A percentile compares a stretch with the other conserved stretches of the same genome.
Evolutionary conservation across 2,329 filamentous ascomycete species (phyloP).

Genomic region (Bipolaris oryzae): DNA sequence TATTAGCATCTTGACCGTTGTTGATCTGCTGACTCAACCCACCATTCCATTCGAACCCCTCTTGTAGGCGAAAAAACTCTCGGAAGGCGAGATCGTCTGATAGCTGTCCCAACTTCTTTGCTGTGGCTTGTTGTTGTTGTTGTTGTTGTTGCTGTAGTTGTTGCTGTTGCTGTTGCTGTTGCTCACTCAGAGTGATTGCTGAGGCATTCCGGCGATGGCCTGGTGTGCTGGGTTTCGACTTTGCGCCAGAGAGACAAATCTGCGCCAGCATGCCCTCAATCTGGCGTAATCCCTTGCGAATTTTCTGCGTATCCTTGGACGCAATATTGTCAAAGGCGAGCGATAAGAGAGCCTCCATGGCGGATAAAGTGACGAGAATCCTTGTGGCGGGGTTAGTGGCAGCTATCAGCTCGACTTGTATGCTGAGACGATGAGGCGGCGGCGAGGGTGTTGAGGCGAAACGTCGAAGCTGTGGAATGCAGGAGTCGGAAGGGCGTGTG

Average conservation of each 20-base stretch:
- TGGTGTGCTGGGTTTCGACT: conserved; percentile 40
- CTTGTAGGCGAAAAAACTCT: conserved; percentile 95
- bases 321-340: conserved; percentile 96
- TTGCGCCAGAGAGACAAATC: conserved; percentile 75
- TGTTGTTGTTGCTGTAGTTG: conserved; percentile 25
- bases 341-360: conserved; percentile 89
- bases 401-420: conserved; percentile 8
- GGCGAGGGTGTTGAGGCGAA: conserved; percentile 17
- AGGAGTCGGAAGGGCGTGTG: conserved; percentile 24
- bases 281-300: conserved; percentile 91
- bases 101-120: conserved; percentile 68
- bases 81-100: conserved; percentile 85
- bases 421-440: conserved; percentile 11
- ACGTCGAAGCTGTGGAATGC: conserved; percentile 21
- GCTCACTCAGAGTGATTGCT: conserved; percentile 44
- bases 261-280: conserved; percentile 93
- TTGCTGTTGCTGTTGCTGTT: conserved; percentile 36
- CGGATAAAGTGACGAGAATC: conserved; percentile 13
- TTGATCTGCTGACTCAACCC: conserved; percentile 21
- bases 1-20: not conserved
- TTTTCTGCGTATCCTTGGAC: conserved; percentile 85
- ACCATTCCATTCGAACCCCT: conserved; percentile 97
- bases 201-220: conserved; percentile 47
- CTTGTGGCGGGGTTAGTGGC: conserved; percentile 11
- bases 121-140: conserved; percentile 36